Percentiles rank a stretch among this genome's conserved stretches.
Conservation (phyloP, 2,329 filamentous ascomycete genomes). For the Colletotrichum sp. region DNA sequence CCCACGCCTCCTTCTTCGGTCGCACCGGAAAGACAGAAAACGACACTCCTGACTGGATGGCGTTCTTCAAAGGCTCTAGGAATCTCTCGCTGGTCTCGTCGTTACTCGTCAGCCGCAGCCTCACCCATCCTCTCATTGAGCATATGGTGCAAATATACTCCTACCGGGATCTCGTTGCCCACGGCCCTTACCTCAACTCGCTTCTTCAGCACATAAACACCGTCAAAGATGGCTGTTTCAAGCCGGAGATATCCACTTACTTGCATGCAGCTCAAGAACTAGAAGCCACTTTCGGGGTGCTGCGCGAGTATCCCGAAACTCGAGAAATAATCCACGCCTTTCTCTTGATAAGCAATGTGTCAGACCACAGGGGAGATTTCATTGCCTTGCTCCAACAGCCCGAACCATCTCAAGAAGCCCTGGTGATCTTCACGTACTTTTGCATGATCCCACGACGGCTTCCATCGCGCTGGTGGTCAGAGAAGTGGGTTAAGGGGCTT, state of each 20-base stretch:
- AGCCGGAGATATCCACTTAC: not conserved
- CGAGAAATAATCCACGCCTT: constrained; percentile 42
- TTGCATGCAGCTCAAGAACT: not conserved
- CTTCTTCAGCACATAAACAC: not conserved
- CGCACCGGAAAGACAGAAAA: not conserved
- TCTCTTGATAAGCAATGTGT: constrained; percentile 39
- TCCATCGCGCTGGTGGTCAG: constrained; percentile 37
- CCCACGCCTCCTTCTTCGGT: not conserved
- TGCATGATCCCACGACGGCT: constrained; percentile 33
- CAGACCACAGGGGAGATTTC: constrained; percentile 30
- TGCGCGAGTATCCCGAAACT: not conserved
- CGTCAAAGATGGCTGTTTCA: not conserved
- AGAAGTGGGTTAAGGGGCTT: constrained; percentile 36
- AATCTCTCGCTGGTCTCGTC: not conserved
- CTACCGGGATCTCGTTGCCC: not conserved
- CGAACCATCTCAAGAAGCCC: constrained; percentile 25
- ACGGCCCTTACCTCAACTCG: not conserved
- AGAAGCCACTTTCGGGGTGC: not conserved
- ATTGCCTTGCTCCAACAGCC: constrained; percentile 34
- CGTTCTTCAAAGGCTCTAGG: not conserved
- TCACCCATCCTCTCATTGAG: not conserved
- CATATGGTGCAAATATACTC: not conserved
- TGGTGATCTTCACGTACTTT: constrained; percentile 38
- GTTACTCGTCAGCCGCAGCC: not conserved
- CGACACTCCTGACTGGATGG: not conserved